Conservation (phyloP, 495 filamentous ascomycete genomes). For the Penicillium mononematosum region DNA sequence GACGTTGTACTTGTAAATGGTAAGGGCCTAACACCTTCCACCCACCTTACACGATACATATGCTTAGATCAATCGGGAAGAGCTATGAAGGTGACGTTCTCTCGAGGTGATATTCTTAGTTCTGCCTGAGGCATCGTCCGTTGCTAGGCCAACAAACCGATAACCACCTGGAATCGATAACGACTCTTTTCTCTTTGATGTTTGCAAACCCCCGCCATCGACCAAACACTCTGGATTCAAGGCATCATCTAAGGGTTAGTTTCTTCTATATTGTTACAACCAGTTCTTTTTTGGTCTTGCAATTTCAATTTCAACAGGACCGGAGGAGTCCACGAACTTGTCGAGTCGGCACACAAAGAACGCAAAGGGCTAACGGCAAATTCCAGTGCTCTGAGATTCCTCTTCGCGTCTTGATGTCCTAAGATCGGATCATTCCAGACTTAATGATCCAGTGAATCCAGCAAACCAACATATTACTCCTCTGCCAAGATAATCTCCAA, state of each 20-base stretch:
- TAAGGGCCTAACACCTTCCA: too few relatives aligned
- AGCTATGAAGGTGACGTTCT: too few relatives aligned
- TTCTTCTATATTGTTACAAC: background rate
- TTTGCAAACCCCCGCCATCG: constrained; percentile 22
- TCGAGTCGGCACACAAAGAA: background rate
- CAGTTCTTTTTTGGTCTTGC: background rate
- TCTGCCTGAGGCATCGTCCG: constrained; percentile 3
- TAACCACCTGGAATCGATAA: constrained; percentile 26
- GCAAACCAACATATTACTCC: background rate
- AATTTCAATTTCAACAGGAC: background rate
- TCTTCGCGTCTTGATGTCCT: background rate
- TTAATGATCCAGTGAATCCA: background rate
- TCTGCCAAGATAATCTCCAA: background rate
- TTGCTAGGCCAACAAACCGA: constrained; percentile 32
- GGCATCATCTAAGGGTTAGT: background rate
- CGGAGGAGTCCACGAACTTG: background rate
- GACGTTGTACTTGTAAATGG: too few relatives aligned
- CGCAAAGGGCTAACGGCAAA: constrained; percentile 1
- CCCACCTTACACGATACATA: too few relatives aligned
- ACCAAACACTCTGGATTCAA: background rate
- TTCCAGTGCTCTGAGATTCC: background rate
- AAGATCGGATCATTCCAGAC: background rate
- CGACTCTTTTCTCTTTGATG: constrained; percentile 11
- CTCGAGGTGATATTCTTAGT: too few relatives aligned
- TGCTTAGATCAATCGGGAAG: too few relatives aligned